Evolutionary conservation across 306 rosid genomes (phyloP), one percentile per base, ranked within the genome.

Genomic region (Rubus parviflorus): DNA sequence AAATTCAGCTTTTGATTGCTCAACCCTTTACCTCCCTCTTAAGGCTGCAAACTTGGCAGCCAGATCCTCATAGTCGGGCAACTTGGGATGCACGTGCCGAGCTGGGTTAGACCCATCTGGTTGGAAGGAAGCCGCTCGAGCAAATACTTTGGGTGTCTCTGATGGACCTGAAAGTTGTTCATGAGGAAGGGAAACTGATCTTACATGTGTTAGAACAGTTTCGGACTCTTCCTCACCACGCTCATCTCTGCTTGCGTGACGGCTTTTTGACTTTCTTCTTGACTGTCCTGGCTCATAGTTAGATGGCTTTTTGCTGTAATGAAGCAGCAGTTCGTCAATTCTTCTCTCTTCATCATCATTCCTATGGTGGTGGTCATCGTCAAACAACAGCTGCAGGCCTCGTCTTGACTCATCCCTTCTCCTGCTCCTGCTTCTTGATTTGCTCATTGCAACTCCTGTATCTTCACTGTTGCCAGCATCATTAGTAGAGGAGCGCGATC

Each of bases 61-160:
- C 84, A 95, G 81, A 85, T 90, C 97, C 70, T 92, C 99, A 75
- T 84, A 95, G 82, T 92, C 91, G 0, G 97, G 99, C 74, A 95
- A 79, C 60, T 95, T 95, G n/a, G 99, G 99, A 81, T 95, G 99
- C 76, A 95, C 99, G 13, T 92, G 97, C 68, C 82, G 80, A 70
- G 97, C 94, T 75, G 78, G 88, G 1, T 57, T 81, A 68, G 90
- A 86, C 68, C 88, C 60, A 79, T 89, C 90, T 13, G 89, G 86
- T 86, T 95, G 97, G 77, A 92, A 86, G 62, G 99, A 85, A 77
- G 94, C 88, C n/a, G 94, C 97, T 19, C 99, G 92, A 71, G 86
- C 45, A 78, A 64, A 88, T 22, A 86, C 96, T 75, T 88, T 95
- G 23, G 91, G 70, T 49, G 84, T 83, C 68, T 84, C 85, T 49